Evolutionary conservation across 2,329 filamentous ascomycete genomes (phyloP), one percentile per base, ranked within the genome.

Genomic region (Ophiostoma montium): DNA sequence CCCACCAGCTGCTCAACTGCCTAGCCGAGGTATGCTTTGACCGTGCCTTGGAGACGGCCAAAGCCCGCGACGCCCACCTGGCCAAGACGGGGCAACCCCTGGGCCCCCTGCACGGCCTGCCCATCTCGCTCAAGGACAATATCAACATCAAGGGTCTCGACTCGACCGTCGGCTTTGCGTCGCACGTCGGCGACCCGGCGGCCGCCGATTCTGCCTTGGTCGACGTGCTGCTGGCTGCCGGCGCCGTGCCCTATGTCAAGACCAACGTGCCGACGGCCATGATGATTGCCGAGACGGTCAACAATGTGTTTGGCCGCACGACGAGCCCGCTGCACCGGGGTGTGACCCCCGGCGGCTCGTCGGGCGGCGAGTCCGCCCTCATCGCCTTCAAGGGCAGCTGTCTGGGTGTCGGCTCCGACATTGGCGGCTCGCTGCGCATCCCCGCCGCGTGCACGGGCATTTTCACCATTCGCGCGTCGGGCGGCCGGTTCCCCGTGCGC

Each of bases 41-140:
- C 16, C 65, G 68, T 18, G 77, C 74, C 5, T 57, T 80, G 2
- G 51, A 59, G 2, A 68, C 64, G 2, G 78, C 77, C 0, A 60
- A 60, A 33, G 56, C 62, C 3, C 63, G 73, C 1, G 78, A 82
- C 56, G 63, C 65, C n/a, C 62, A 76, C 51, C 55, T 76, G 1
- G 61, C 63, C n/a, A 56, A 57, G 31, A 71, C 70, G 1, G 69
- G 72, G 10, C 63, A 72, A 35, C 62, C 67, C 0, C 19, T 68
- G 1, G 83, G 83, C 0, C 80, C 82, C 2, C 68, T 87, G 1
- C 82, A 86, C 60, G 83, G 60, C 51, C 66, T 82, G 1, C 78
- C 78, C 3, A 62, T 82, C 30, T 78, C 79, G 0, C 69, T 87
- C 43, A 87, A 87, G 58, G 82, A 86, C 63, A 79, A 81, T 58